Evolutionary conservation across 768 basidiomycete species (phyloP), one percentile per base, ranked within the genome.

Genomic region (Tulasnella sp.): DNA sequence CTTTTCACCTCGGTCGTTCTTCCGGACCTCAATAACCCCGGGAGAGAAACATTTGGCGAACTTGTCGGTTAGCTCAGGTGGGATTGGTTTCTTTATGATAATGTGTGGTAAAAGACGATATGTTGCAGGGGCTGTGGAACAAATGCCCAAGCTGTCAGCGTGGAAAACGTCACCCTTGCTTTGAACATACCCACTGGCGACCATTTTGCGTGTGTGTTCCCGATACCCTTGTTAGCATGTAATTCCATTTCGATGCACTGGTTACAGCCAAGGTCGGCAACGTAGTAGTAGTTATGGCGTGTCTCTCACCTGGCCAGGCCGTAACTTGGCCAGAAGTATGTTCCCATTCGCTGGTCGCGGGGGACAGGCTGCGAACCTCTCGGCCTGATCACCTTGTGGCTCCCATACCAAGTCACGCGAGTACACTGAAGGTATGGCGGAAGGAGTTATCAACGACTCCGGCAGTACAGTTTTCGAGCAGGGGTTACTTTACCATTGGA

Each of bases 201-300:
- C 68, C 88, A 99, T 67, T 99, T 99, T 43, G 96, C 92, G 64
- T 99, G 94, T 60, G 93, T 90, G 65, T 87, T 87, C 14, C 92
- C 92, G 14, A 88, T 80, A 12, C 90, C 87, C 65, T 98, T 98
- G 60, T 92, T 73, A 19, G 91, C 93, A 65, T 98, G 92, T 56
- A 93, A 65, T 64, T 91, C 85, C 72, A 88, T 78, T 39, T 87
- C 77, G 37, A 59, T 25, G 8, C 15, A 31, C 14, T 14, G 15
- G 23, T 17, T 25, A 35, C 36, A 39, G 11, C 32, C 25, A n/a
- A 52, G 34, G 14, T 45, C 43, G 43, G 49, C 49, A 39, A 52
- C 19, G 25, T 36, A 31, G 50, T 35, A 34, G 50, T 15, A 19
- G 19, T 31, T 34, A 15, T 35, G 32, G 11, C n/a, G 41, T 23